phyloP scores from a whole-genome alignment of 1,284 basidiomycete species.

The Microbotryum violaceum region DNA sequence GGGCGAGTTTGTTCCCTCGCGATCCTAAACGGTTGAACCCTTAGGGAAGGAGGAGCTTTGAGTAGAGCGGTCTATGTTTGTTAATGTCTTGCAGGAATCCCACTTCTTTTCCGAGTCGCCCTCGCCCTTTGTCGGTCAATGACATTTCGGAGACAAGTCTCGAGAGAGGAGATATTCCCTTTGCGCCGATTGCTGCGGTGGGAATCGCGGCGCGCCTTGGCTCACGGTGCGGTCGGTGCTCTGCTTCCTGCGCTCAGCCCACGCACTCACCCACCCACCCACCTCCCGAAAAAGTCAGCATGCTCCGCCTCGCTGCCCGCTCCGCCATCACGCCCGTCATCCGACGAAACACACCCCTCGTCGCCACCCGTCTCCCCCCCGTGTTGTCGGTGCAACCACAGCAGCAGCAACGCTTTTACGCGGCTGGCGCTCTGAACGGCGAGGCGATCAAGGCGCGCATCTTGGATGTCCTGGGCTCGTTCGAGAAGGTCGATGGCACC shows the following conservation, averaged over 20 bases:
- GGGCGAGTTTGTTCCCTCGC: slow-evolving; percentile 85
- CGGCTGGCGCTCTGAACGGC: slow-evolving; percentile 65
- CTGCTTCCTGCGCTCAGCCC: no score
- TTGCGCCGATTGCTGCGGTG: no score
- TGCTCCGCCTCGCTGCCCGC: slow-evolving; percentile 28
- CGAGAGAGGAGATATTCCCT: background rate
- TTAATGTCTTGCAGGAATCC: background rate
- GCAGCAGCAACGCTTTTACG: slow-evolving; percentile 50
- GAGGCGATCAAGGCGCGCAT: slow-evolving; percentile 74
- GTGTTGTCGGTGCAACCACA: background rate
- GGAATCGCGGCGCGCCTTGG: no score
- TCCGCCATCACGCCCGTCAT: slow-evolving; percentile 17
- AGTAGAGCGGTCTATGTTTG: background rate
- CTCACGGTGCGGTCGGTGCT: no score
- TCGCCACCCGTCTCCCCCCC: slow-evolving; percentile 7
- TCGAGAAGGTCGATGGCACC: slow-evolving; percentile 82
- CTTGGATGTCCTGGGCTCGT: slow-evolving; percentile 80
- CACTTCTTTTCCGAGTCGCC: background rate
- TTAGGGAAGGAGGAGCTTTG: background rate
- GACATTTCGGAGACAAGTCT: background rate
- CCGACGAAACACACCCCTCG: slow-evolving; percentile 8
- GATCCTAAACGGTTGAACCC: slow-evolving; percentile 32
- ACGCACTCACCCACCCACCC: no score
- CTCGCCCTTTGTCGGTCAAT: no score
- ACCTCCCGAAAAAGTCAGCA: background rate